A percentile compares a stretch with the other conserved stretches of the same genome.
These are phyloP conservation scores for Penicillium lagena DNA, from an alignment of 495 filamentous ascomycete species.

Conservation along the genomic window DNA sequence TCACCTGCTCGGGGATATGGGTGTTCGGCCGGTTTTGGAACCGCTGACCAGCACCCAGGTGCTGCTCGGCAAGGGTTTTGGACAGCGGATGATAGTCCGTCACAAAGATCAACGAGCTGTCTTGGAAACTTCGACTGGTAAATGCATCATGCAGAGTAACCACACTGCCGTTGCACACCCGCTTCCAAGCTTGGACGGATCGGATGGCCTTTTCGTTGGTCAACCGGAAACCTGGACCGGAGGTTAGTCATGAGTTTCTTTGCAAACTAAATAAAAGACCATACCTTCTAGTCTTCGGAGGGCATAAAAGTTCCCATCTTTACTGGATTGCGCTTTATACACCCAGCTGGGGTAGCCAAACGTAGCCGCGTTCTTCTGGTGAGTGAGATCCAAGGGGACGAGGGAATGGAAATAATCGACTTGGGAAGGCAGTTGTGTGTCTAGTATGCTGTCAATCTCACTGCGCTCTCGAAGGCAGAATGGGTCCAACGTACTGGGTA, in stretches of 20 bases:
- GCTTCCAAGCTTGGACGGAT: conserved; percentile 85
- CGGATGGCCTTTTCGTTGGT: conserved; percentile 85
- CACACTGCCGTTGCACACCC: conserved; percentile 72
- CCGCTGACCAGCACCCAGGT: conserved; percentile 56
- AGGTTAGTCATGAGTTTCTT: conserved; percentile 2
- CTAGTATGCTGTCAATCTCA: conserved; percentile 21
- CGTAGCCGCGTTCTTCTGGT: conserved; percentile 64
- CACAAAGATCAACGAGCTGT: conserved; percentile 90
- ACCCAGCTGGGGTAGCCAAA: conserved; percentile 89
- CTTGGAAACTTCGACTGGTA: conserved; percentile 85
- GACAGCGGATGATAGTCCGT: conserved; percentile 89
- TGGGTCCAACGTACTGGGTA: conserved; percentile 58
- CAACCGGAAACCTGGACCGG: conserved; percentile 58
- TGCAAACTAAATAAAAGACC: not conserved
- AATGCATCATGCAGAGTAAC: conserved; percentile 89
- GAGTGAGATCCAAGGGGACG: conserved; percentile 78
- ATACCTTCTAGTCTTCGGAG: conserved; percentile 77
- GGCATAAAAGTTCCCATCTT: conserved; percentile 78
- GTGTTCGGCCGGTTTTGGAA: conserved; percentile 41
- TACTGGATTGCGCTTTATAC: conserved; percentile 88
- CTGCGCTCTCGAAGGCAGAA: not conserved
- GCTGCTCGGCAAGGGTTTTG: conserved; percentile 81
- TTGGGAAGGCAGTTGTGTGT: conserved; percentile 62
- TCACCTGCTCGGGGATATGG: conserved; percentile 63
- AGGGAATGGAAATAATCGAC: conserved; percentile 88